Evolutionary conservation across 768 basidiomycete genomes (phyloP).

Genomic region (Tulasnella sp.): DNA sequence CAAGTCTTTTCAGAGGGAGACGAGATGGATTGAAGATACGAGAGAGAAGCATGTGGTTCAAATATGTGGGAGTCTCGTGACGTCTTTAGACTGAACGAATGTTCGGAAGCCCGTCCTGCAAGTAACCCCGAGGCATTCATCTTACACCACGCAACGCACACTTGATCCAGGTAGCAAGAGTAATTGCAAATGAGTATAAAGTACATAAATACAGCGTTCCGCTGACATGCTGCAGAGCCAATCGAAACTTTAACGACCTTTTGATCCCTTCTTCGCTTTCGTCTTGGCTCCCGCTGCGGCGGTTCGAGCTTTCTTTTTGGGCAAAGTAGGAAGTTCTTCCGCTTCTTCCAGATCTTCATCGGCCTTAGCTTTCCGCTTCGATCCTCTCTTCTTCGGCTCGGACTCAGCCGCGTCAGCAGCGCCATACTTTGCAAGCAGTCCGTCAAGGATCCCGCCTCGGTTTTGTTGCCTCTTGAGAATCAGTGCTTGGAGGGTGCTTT

Average conservation of each 20-base stretch:
- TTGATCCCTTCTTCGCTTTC: background rate
- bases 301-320: slow-evolving; percentile 29
- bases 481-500: slow-evolving; percentile 34
- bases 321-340: slow-evolving; percentile 10
- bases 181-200: background rate
- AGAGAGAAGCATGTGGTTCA: slow-evolving; percentile 12
- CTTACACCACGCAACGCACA: background rate
- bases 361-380: slow-evolving; percentile 6
- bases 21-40: slow-evolving; percentile 26
- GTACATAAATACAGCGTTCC: background rate
- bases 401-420: slow-evolving; percentile 19
- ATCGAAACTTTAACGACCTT: slow-evolving; percentile 4
- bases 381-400: slow-evolving; percentile 26
- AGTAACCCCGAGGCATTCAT: background rate
- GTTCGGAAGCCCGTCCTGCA: slow-evolving; percentile 16
- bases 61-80: background rate
- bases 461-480: slow-evolving; percentile 34
- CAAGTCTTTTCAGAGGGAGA: slow-evolving; percentile 18
- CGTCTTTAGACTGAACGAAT: background rate
- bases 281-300: slow-evolving; percentile 1
- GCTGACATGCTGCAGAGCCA: background rate
- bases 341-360: slow-evolving; percentile 26
- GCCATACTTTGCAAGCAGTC: slow-evolving; percentile 36
- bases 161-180: background rate
- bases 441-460: slow-evolving; percentile 24